These are phyloP conservation scores for Nitzschia inconspicua DNA, from an alignment of 108 stramenopile species.

Conservation along the genomic window DNA sequence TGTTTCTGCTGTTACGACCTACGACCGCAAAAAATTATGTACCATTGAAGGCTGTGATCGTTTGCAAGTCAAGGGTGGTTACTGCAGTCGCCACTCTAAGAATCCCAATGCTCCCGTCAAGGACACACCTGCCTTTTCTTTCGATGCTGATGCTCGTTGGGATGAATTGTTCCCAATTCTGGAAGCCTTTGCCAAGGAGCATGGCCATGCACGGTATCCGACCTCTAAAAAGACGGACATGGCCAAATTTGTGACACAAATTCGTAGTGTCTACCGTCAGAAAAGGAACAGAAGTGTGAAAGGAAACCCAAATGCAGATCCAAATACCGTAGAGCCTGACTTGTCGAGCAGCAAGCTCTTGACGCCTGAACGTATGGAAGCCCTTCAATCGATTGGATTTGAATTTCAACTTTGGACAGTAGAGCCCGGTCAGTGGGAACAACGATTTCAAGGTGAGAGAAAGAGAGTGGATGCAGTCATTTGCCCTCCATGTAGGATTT, in stretches of 20 bases:
- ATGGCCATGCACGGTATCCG: background rate
- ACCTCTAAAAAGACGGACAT: slow-evolving; percentile 1
- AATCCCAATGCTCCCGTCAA: background rate
- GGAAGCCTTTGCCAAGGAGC: background rate
- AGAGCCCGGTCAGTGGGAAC: slow-evolving; percentile 3
- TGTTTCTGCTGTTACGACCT: background rate
- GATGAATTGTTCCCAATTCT: background rate
- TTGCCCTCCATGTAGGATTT: too few relatives aligned
- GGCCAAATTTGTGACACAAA: background rate
- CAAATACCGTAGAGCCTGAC: background rate
- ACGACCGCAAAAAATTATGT: background rate
- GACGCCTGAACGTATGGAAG: slow-evolving; percentile 1
- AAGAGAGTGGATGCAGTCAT: too few relatives aligned
- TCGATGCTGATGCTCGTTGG: slow-evolving; percentile 1
- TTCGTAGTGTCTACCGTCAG: background rate
- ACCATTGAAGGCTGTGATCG: background rate
- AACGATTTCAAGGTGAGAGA: background rate
- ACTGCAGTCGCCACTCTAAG: background rate
- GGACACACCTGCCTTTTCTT: background rate
- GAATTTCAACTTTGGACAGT: slow-evolving; percentile 1
- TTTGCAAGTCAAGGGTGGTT: slow-evolving; percentile 1
- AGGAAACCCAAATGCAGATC: background rate
- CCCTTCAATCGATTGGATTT: background rate
- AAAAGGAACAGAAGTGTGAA: background rate
- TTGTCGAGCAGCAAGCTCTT: background rate